Percentiles rank a stretch among this genome's conserved stretches.
These are phyloP conservation scores for Talaromyces proteolyticus DNA, from an alignment of 495 filamentous ascomycete genomes.

Conservation along the genomic window DNA sequence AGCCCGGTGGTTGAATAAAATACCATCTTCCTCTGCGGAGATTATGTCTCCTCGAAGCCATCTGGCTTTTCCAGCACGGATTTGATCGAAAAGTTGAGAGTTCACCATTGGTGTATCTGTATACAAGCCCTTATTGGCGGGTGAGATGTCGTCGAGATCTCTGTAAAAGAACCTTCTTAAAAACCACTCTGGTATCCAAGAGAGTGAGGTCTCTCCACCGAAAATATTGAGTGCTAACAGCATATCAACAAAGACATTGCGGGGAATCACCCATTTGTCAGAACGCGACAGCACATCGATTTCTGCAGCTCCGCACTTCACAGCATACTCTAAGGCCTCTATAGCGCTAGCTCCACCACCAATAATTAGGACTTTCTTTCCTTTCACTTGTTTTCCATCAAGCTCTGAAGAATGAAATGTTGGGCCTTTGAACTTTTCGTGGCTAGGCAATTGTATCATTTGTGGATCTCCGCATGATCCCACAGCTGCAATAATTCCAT, in stretches of 20 bases:
- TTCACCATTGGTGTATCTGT: slow-evolving; percentile 86
- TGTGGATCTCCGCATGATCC: slow-evolving; percentile 78
- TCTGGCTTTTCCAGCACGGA: slow-evolving; percentile 66
- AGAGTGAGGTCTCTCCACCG: slow-evolving; percentile 66
- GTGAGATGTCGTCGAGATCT: slow-evolving; percentile 72
- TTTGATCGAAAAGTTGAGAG: slow-evolving; percentile 68
- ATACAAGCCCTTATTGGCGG: slow-evolving; percentile 63
- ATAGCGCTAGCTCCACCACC: slow-evolving; percentile 79
- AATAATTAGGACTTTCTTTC: slow-evolving; percentile 68
- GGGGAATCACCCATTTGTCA: slow-evolving; percentile 87
- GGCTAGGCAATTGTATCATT: slow-evolving; percentile 58
- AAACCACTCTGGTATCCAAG: slow-evolving; percentile 71
- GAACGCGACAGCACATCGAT: slow-evolving; percentile 70
- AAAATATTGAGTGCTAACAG: slow-evolving; percentile 74
- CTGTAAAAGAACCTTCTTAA: slow-evolving; percentile 80
- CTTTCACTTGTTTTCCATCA: slow-evolving; percentile 62
- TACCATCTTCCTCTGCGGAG: slow-evolving; percentile 54
- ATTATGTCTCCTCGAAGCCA: slow-evolving; percentile 80
- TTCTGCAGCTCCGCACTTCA: slow-evolving; percentile 55
- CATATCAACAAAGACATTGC: slow-evolving; percentile 67
- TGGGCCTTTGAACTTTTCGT: slow-evolving; percentile 59
- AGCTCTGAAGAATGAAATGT: slow-evolving; percentile 71
- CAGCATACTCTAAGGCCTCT: slow-evolving; percentile 78
- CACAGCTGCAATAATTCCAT: slow-evolving; percentile 70
- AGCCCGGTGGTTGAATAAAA: slow-evolving; percentile 62